Evolutionary conservation across 495 filamentous ascomycete species (phyloP).

Genomic region (Cetradonia linearis): DNA sequence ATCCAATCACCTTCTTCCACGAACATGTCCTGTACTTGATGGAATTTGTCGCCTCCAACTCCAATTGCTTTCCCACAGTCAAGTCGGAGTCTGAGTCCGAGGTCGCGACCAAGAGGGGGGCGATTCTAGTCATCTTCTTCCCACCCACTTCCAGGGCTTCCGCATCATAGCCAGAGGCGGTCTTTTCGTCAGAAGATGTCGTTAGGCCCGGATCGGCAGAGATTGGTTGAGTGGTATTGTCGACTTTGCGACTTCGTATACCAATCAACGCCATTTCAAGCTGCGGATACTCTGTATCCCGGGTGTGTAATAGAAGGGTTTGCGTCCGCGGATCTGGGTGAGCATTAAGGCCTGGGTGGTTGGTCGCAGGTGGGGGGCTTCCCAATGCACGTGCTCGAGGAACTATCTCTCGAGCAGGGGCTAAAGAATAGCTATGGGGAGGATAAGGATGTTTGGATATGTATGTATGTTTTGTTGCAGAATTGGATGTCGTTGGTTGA

Average conservation of each 20-base stretch:
- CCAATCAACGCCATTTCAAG: slow-evolving; percentile 42
- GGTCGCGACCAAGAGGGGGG: slow-evolving; percentile 12
- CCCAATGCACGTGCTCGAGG: slow-evolving; percentile 23
- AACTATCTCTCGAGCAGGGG: slow-evolving; percentile 26
- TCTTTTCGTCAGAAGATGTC: slow-evolving; percentile 9
- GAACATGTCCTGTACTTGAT: slow-evolving; percentile 86
- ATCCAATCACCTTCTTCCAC: slow-evolving; percentile 63
- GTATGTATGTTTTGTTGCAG: background rate
- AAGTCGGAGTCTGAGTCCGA: slow-evolving; percentile 25
- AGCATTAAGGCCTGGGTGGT: slow-evolving; percentile 37
- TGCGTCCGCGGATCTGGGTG: slow-evolving; percentile 24
- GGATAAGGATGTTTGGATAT: background rate
- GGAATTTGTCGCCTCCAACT: slow-evolving; percentile 61
- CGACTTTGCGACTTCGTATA: slow-evolving; percentile 16
- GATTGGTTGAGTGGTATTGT: slow-evolving; percentile 10
- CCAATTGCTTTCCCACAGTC: slow-evolving; percentile 60
- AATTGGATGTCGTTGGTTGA: background rate
- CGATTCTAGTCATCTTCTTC: slow-evolving; percentile 24
- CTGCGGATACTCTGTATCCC: slow-evolving; percentile 33
- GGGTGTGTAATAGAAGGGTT: slow-evolving; percentile 31
- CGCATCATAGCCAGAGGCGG: slow-evolving; percentile 13
- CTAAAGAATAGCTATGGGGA: background rate
- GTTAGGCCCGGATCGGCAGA: slow-evolving; percentile 5
- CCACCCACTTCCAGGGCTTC: slow-evolving; percentile 20
- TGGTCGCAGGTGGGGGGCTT: background rate